Base-by-base conservation (phyloP, 441 rosid species). In the Euphorbia celastroides region DNA sequence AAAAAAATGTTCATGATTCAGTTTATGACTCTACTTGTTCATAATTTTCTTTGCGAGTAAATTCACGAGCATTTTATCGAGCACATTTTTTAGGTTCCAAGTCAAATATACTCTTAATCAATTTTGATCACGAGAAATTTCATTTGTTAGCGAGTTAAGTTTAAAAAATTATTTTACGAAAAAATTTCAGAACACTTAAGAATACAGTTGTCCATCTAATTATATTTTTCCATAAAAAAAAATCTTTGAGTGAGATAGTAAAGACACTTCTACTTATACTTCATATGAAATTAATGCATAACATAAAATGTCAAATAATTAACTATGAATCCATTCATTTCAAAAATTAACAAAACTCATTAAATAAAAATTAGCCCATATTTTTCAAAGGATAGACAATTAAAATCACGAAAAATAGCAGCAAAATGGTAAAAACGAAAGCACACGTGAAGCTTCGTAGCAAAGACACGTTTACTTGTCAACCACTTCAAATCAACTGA, bases 391-490 rank as follows among this genome's bases (percentile, higher is more conserved):
- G 12, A 38, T 3, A 38, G 11, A 38, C 8, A 9, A 3, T 3
- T 7, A 11, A 55, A 55, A 55, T 9, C 31, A 55, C 1, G 17
- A 17, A 1, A 28, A 28, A 7, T 6, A 28, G 7, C 31, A 28
- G 38, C 17, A 26, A 2, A 57, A 51, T 5, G 26, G 38, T 28
- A 30, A 16, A 57, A 57, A 57, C 28, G 38, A 51, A 14, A 57
- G 0, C 23, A 25, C 32, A 62, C 65, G 50, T 23, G 54, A 62
- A 62, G 65, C 52, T 41, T 62, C 65, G 65, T 62, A 42, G 9
- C 2, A 34, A 12, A 23, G 5, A 44, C 23, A 25, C 34, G 36
- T 4, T 63, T 63, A 17, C 67, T 63, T 48, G 67, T 36, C 31
- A 63, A 26, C 54, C 22, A 62, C 65, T 41, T 41, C 34, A 16